Conservation (phyloP, 768 basidiomycete genomes). For the Mycena maculata region DNA sequence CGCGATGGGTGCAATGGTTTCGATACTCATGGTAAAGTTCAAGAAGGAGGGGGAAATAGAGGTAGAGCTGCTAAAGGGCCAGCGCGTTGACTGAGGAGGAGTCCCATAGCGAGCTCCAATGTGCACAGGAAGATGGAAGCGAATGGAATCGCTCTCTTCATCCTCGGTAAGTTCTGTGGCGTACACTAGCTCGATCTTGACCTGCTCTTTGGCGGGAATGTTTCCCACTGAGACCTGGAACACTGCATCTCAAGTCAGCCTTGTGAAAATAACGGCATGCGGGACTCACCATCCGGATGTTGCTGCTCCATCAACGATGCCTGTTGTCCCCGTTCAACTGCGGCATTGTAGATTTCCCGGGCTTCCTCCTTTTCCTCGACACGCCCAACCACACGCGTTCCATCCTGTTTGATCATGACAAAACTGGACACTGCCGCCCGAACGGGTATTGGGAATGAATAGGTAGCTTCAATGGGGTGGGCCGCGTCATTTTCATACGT, state of each 20-base stretch:
- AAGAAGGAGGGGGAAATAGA: slow-evolving; percentile 4
- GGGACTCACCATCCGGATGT: background rate
- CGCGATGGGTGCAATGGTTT: slow-evolving; percentile 17
- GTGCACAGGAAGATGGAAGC: slow-evolving; percentile 18
- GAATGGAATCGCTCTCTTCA: slow-evolving; percentile 28
- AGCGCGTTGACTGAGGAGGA: background rate
- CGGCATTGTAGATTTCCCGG: slow-evolving; percentile 9
- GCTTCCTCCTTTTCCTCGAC: slow-evolving; percentile 30
- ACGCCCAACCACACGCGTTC: slow-evolving; percentile 20
- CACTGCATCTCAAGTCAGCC: slow-evolving; percentile 8
- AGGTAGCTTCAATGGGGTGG: slow-evolving; percentile 11
- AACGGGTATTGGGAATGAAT: slow-evolving; percentile 26
- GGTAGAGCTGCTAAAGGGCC: background rate
- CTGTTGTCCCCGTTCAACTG: slow-evolving; percentile 16
- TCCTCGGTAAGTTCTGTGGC: slow-evolving; percentile 28
- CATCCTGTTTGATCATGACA: slow-evolving; percentile 21
- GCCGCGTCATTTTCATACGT: slow-evolving; percentile 24
- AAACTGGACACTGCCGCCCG: slow-evolving; percentile 17
- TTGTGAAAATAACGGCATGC: background rate
- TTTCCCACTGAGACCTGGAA: slow-evolving; percentile 32
- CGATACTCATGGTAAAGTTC: slow-evolving; percentile 5
- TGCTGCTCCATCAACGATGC: slow-evolving; percentile 9
- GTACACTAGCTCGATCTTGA: slow-evolving; percentile 25
- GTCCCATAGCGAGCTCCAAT: slow-evolving; percentile 31
- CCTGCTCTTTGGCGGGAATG: slow-evolving; percentile 19